Conservation (phyloP, 495 filamentous ascomycete genomes). For the Penicillium diatomitis region DNA sequence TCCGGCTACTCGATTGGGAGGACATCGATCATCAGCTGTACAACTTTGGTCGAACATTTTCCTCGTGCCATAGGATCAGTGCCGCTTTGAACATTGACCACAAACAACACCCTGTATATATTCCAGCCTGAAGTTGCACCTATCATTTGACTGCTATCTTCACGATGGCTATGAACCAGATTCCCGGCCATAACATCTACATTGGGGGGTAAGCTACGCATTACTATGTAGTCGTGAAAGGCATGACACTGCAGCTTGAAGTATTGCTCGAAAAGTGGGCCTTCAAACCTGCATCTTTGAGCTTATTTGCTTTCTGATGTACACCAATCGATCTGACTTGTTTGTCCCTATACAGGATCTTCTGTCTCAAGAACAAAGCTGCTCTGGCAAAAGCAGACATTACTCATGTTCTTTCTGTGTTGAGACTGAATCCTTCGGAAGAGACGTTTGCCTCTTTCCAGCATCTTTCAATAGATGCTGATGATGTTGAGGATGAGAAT, state of each 20-base stretch:
- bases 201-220: constrained; percentile 63
- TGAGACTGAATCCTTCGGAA: constrained; percentile 48
- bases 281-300: background rate
- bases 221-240: no score
- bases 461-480: constrained; percentile 71
- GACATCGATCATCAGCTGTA: background rate
- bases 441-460: constrained; percentile 37
- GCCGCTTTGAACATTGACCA: no score
- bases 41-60: no score
- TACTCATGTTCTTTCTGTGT: constrained; percentile 84
- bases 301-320: background rate
- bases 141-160: background rate
- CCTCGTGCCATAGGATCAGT: no score
- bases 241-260: background rate
- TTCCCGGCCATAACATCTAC: constrained; percentile 68
- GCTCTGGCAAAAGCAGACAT: constrained; percentile 63
- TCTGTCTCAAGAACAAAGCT: constrained; percentile 59
- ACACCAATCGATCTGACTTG: constrained; percentile 1
- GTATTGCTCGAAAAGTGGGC: constrained; percentile 6
- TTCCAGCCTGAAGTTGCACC: background rate
- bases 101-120: background rate
- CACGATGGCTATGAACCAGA: constrained; percentile 38
- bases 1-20: constrained; percentile 5
- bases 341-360: constrained; percentile 45
- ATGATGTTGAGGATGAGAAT: constrained; percentile 83